These are phyloP conservation scores for Leptographium flavum DNA, from an alignment of 2,329 filamentous ascomycete genomes.

Conservation along the genomic window DNA sequence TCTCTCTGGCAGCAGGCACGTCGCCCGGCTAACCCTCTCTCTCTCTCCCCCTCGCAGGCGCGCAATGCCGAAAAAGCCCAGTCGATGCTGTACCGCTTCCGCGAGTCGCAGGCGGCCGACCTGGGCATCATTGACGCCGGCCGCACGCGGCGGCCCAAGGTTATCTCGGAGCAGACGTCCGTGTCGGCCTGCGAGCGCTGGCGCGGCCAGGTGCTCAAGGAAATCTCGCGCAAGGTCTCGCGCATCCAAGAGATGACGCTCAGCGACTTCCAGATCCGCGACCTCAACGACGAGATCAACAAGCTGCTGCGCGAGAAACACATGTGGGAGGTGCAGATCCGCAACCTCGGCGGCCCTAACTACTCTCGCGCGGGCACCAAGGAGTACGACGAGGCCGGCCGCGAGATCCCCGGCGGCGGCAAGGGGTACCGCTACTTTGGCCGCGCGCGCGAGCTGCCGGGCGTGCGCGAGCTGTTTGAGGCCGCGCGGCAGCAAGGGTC, in stretches of 20 bases:
- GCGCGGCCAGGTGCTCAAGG: constrained; percentile 93
- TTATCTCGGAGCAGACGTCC: constrained; percentile 72
- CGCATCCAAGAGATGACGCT: constrained; percentile 84
- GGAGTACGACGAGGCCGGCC: constrained; percentile 59
- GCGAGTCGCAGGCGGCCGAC: constrained; percentile 90
- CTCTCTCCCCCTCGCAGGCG: constrained; percentile 39
- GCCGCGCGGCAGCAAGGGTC: constrained; percentile 40
- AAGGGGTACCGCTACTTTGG: constrained; percentile 78
- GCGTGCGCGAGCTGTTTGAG: constrained; percentile 93
- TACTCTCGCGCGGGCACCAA: constrained; percentile 60
- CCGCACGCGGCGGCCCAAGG: constrained; percentile 76
- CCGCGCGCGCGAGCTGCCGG: constrained; percentile 68
- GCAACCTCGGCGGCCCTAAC: constrained; percentile 90
- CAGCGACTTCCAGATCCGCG: constrained; percentile 93
- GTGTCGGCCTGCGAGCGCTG: constrained; percentile 92
- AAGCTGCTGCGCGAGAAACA: constrained; percentile 98
- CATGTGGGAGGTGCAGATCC: constrained; percentile 96
- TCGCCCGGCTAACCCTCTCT: neutral
- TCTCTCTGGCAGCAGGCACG: too few species aligned
- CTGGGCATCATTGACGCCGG: constrained; percentile 91
- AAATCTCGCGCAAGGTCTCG: constrained; percentile 91
- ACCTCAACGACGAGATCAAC: constrained; percentile 98
- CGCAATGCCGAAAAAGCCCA: constrained; percentile 98
- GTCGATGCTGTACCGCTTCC: constrained; percentile 99
- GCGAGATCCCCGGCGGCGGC: constrained; percentile 62